These are phyloP conservation scores for Nitzschia sp. DNA, from an alignment of 108 stramenopile genomes.

Conservation along the genomic window DNA sequence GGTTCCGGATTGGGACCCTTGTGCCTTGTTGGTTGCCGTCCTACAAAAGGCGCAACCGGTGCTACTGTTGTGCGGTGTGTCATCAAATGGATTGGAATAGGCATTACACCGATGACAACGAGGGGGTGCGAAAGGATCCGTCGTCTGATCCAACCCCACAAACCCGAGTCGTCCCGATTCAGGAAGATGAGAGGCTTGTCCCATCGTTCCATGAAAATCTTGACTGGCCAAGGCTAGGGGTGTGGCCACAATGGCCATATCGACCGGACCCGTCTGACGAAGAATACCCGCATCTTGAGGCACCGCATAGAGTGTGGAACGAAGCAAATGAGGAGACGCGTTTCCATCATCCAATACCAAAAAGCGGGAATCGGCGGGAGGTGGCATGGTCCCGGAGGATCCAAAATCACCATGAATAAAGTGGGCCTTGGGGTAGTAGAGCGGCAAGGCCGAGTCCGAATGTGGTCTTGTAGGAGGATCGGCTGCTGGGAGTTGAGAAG, in stretches of 20 bases:
- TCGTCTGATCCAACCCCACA: conserved; percentile 45
- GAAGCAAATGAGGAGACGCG: conserved; percentile 60
- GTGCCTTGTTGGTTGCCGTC: conserved; percentile 12
- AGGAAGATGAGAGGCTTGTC: background rate
- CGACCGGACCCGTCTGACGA: conserved; percentile 23
- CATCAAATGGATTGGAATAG: conserved; percentile 68
- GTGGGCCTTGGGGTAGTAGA: conserved; percentile 34
- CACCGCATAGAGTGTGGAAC: conserved; percentile 56
- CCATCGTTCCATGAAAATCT: conserved; percentile 15
- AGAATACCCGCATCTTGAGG: conserved; percentile 48
- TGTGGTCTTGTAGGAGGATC: conserved; percentile 20
- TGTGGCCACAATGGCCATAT: conserved; percentile 57
- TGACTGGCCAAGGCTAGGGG: conserved; percentile 50
- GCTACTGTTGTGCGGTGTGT: background rate
- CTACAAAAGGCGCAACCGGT: conserved; percentile 67
- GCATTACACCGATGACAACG: conserved; percentile 69
- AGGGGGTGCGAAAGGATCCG: conserved; percentile 44
- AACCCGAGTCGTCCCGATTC: conserved; percentile 33
- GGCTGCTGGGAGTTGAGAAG: conserved; percentile 9
- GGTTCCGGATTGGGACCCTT: conserved; percentile 22
- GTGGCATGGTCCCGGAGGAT: conserved; percentile 23
- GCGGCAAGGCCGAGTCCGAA: background rate
- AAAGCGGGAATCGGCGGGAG: conserved; percentile 60
- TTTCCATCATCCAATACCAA: conserved; percentile 57
- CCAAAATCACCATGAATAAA: conserved; percentile 12